Percentiles rank a stretch among this genome's conserved stretches.
phyloP scores from a whole-genome alignment of 352 stramenopile genomes.

The Globisporangium abappressorium region DNA sequence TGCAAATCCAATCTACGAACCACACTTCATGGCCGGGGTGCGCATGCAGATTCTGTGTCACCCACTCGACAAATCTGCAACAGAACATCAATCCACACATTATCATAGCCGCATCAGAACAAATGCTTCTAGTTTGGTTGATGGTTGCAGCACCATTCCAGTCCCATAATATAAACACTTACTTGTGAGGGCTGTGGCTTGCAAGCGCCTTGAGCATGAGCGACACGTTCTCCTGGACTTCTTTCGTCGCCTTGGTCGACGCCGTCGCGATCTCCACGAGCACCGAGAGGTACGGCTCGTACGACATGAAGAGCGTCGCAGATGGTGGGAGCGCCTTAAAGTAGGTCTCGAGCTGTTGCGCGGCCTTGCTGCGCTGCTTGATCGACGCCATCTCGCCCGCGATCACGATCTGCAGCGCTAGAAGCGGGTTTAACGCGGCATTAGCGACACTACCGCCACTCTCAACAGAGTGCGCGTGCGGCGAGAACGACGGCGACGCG shows the following conservation, averaged over 20 bases:
- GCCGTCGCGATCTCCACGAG: constrained; percentile 36
- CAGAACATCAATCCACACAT: background rate
- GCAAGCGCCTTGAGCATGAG: constrained; percentile 38
- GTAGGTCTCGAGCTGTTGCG: constrained; percentile 43
- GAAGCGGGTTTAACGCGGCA: constrained; percentile 33
- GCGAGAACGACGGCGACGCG: constrained; percentile 18
- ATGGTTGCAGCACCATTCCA: background rate
- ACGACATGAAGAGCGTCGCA: constrained; percentile 31
- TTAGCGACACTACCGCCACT: background rate
- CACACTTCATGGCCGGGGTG: constrained; percentile 39
- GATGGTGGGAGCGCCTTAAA: constrained; percentile 25
- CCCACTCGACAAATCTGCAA: constrained; percentile 46
- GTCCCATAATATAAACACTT: background rate
- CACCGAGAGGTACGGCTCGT: constrained; percentile 48
- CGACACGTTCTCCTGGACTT: constrained; percentile 38
- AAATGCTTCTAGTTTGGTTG: background rate
- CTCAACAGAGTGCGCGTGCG: constrained; percentile 2
- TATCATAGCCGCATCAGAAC: background rate
- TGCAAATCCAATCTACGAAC: constrained; percentile 51
- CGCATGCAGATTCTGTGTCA: constrained; percentile 30
- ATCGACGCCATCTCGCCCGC: constrained; percentile 28
- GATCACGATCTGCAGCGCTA: constrained; percentile 44
- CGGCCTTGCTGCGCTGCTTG: constrained; percentile 43
- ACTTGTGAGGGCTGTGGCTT: constrained; percentile 37
- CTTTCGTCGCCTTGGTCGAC: constrained; percentile 24